Base-by-base conservation (phyloP, 2,329 filamentous ascomycete species). In the Xylariaceae sp. region DNA sequence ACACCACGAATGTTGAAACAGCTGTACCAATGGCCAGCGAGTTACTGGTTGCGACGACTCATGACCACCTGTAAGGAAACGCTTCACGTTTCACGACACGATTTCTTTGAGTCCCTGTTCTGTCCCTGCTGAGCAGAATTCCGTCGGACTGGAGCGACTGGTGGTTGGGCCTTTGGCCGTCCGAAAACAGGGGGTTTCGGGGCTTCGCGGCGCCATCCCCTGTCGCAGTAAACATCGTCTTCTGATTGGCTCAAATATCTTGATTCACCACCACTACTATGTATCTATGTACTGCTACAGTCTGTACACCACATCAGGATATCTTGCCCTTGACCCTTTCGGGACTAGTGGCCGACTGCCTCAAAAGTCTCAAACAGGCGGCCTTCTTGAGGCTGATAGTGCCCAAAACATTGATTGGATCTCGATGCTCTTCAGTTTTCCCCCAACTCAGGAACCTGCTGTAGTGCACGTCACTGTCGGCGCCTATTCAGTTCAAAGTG, bases 391-490 rank as follows among this genome's bases (percentile, higher is more conserved):
- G 35, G 35, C 35, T 37, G 35, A 37, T 37, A 11, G 19, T 19
- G 19, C 19, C 19, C 46, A 32, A 45, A 41, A 30, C 32, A 19
- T 53, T 60, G 56, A 58, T 60, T 60, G 56, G 58, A 37, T 56
- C 45, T 54, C 46, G 39, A 52, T 55, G 54, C 48, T 56, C 49
- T 41, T 39, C 44, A 26, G 34, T 11, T 27, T 42, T 11, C 35
- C 35, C 35, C 35, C 8, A 11, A 37, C 12, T 9, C 35, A 7
- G 35, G 35, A 3, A 4, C 37, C 9, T 4, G 8, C 6, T 40
- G 9, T n/a, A 40, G 39, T 41, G 19, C 26, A 5, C 19, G 19
- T 41, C 19, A 26, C 3, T 27, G 19, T 19, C 27, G 9, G 27
- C 42, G 27, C 12, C 35, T 37, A 37, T 11, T 19, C 19, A 19